Evolutionary conservation across 2,329 filamentous ascomycete genomes (phyloP).

Genomic region (Cucurbitaria berberidis): DNA sequence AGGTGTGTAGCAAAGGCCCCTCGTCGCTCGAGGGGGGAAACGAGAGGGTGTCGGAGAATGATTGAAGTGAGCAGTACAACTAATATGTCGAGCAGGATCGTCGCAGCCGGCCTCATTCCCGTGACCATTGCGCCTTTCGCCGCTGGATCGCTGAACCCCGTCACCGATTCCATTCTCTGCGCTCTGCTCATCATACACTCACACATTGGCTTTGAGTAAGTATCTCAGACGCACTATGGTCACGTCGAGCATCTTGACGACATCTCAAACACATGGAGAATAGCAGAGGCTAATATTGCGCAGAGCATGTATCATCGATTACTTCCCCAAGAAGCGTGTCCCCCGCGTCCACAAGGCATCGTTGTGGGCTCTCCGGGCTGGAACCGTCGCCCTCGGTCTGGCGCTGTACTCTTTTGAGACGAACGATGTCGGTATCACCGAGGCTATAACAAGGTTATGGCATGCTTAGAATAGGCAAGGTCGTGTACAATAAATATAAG

Average conservation of each 20-base stretch:
- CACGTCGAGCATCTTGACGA: background rate
- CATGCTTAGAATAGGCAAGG: conserved; percentile 64
- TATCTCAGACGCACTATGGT: conserved; percentile 8
- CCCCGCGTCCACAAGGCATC: conserved; percentile 70
- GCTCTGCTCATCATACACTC: conserved; percentile 86
- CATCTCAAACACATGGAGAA: background rate
- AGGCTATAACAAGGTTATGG: conserved; percentile 89
- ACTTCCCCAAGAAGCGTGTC: conserved; percentile 76
- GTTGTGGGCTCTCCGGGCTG: conserved; percentile 78
- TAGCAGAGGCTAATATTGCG: conserved; percentile 8
- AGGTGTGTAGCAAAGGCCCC: conserved; percentile 52
- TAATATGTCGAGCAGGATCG: conserved; percentile 58
- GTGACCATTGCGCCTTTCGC: conserved; percentile 91
- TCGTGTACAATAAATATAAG: conserved; percentile 17
- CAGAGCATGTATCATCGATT: conserved; percentile 82
- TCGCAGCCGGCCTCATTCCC: conserved; percentile 82
- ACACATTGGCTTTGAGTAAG: conserved; percentile 89
- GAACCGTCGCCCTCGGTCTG: conserved; percentile 80
- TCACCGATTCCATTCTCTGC: conserved; percentile 85
- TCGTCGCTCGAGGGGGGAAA: background rate
- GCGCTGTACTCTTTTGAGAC: conserved; percentile 99
- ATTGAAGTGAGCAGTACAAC: background rate
- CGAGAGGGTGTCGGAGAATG: background rate
- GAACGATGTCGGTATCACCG: conserved; percentile 93
- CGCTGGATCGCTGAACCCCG: conserved; percentile 86